Conservation (phyloP, 768 basidiomycete species). For the Xerocomus potaroensis region DNA sequence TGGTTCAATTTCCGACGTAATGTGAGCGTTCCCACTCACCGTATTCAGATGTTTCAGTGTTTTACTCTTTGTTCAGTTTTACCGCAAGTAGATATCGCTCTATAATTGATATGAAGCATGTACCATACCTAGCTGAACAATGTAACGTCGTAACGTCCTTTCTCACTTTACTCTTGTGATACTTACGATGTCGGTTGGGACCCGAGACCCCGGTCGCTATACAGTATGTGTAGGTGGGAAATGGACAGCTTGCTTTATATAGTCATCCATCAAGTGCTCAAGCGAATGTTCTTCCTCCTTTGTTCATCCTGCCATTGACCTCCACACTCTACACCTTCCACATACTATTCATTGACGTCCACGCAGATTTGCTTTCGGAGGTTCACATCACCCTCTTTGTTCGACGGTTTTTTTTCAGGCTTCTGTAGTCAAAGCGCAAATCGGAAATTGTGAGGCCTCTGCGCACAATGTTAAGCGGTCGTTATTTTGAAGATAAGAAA, state of each 20-base stretch:
- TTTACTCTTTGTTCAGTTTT: slow-evolving; percentile 52
- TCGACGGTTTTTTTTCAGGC: slow-evolving; percentile 3
- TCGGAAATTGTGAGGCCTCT: background rate
- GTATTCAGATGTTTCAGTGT: slow-evolving; percentile 8
- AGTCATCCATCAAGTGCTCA: slow-evolving; percentile 1
- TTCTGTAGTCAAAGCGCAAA: slow-evolving; percentile 18
- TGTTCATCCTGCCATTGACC: slow-evolving; percentile 18
- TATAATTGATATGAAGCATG: slow-evolving; percentile 16
- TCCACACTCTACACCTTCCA: slow-evolving; percentile 1
- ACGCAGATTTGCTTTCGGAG: slow-evolving; percentile 8
- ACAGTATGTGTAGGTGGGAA: no score
- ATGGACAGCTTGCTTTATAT: slow-evolving; percentile 15
- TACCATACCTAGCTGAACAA: slow-evolving; percentile 18
- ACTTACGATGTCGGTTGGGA: slow-evolving; percentile 18
- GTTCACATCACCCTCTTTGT: slow-evolving; percentile 20
- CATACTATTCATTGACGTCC: slow-evolving; percentile 1
- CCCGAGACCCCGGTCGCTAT: no score
- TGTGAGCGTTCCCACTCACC: slow-evolving; percentile 45
- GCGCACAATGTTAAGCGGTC: slow-evolving; percentile 8
- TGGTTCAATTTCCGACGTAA: slow-evolving; percentile 97
- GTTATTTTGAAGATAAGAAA: slow-evolving; percentile 3
- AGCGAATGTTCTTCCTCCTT: slow-evolving; percentile 13
- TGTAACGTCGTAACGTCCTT: slow-evolving; percentile 31
- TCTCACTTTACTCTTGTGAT: slow-evolving; percentile 7
- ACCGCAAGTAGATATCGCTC: slow-evolving; percentile 58